Evolutionary conservation across 768 basidiomycete species (phyloP), one percentile per base, ranked within the genome.

Genomic region (Mycena leptocephala): DNA sequence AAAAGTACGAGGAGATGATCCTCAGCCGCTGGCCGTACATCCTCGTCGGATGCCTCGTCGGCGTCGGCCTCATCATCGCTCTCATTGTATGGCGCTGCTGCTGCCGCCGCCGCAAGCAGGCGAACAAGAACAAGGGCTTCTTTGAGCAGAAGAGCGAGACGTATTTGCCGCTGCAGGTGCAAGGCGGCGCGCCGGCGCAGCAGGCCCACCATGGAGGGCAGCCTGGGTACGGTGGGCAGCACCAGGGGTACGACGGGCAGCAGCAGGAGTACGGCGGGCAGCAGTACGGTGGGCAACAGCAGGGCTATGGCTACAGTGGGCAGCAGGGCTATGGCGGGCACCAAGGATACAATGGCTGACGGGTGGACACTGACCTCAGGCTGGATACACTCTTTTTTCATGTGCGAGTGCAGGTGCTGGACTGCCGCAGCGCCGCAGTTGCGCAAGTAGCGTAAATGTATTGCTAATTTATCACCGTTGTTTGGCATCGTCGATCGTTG

Each of bases 1-100:
- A 92, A 65, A 86, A 87, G 73, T 90, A 92, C 77, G 90, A 92
- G 80, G 93, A 92, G 82, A 85, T 88, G 86, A 86, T 92, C 46
- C 88, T 93, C 79, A 93, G 92, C 80, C 93, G 88, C 73, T 95
- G 93, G 95, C 94, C 92, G 4, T 94, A 78, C 81, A 94, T 94
- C 80, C 88, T 93, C 55, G 76, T 87, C 11, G 94, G 93, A 41
- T 91, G 91, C 76, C 85, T 95, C 32, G 82, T 88, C 3, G 83
- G 92, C 73, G 82, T 92, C 30, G 67, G 88, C 37, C 77, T 91
- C 55, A 77, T 89, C 35, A 71, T 89, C 37, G 90, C 89, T 11
- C 85, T 88, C 67, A 89, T 89, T 75, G 78, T 78, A 14, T 78
- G 77, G 77, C 63, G 77, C 35, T 78, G 92, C 82, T 94, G 93